Evolutionary conservation across 768 basidiomycete species (phyloP).

Genomic region (Crassisporium funariophilum): DNA sequence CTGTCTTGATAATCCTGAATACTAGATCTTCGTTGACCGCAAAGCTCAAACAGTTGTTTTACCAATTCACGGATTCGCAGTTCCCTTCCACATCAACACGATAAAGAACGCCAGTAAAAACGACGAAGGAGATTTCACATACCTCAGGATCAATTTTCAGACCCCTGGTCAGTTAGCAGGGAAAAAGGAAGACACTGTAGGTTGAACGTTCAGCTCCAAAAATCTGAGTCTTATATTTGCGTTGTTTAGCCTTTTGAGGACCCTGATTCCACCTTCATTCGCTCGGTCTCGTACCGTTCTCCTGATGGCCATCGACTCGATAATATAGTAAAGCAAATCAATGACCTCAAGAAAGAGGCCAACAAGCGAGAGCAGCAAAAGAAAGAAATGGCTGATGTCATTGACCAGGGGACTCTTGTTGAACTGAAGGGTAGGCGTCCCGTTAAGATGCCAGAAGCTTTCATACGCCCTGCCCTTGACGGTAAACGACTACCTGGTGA

Average conservation of each 20-base stretch:
- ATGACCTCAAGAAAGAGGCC: constrained; percentile 93
- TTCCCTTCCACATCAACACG: constrained; percentile 97
- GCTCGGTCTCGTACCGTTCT: constrained; percentile 92
- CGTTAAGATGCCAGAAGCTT: constrained; percentile 85
- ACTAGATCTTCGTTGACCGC: constrained; percentile 87
- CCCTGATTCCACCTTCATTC: constrained; percentile 93
- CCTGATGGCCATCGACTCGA: constrained; percentile 89
- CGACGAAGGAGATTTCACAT: constrained; percentile 94
- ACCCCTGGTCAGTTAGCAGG: constrained; percentile 97
- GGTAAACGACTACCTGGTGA: constrained; percentile 97
- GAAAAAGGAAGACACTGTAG: constrained; percentile 96
- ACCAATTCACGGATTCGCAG: constrained; percentile 93
- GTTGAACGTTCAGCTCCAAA: constrained; percentile 12
- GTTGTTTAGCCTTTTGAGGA: constrained; percentile 87
- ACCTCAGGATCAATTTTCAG: constrained; percentile 96
- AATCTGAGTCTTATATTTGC: background rate
- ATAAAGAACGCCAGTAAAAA: constrained; percentile 98
- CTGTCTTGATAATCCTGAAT: constrained; percentile 1
- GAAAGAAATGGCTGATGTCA: constrained; percentile 97
- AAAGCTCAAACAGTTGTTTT: constrained; percentile 88
- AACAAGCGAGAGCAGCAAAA: constrained; percentile 97
- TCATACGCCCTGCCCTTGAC: constrained; percentile 91
- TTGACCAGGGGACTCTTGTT: constrained; percentile 88
- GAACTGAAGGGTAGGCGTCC: constrained; percentile 91
- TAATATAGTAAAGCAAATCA: constrained; percentile 87